Evolutionary conservation across 1,139 yeast species (phyloP).

Genomic region (Geotrichum histeridarum): DNA sequence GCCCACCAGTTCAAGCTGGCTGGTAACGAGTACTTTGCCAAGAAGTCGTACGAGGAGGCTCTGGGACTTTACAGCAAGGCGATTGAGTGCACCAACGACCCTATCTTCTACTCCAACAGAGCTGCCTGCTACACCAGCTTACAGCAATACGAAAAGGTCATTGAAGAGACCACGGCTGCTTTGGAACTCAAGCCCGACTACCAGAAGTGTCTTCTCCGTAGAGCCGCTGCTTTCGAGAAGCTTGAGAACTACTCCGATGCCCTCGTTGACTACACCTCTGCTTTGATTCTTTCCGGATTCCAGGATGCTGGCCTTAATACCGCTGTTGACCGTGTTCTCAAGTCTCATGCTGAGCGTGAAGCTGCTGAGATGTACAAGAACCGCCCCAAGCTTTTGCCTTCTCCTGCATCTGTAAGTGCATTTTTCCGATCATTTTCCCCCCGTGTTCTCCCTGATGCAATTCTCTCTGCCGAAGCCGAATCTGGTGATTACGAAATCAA

Average conservation of each 20-base stretch:
- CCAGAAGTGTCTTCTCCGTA: constrained; percentile 75
- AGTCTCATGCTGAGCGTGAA: constrained; percentile 28
- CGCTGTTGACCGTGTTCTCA: constrained; percentile 81
- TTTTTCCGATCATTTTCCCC: constrained; percentile 71
- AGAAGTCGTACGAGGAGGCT: constrained; percentile 57
- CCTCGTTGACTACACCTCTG: constrained; percentile 84
- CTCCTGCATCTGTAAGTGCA: constrained; percentile 78
- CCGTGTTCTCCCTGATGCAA: constrained; percentile 35
- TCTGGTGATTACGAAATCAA: constrained; percentile 60
- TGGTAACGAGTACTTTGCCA: constrained; percentile 77
- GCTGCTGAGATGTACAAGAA: constrained; percentile 56
- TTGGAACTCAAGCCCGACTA: constrained; percentile 82
- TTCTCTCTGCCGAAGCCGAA: constrained; percentile 48
- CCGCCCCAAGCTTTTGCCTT: constrained; percentile 61
- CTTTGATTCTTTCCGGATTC: constrained; percentile 45
- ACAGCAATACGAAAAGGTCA: constrained; percentile 71
- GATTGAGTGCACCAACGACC: constrained; percentile 64
- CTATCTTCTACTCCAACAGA: constrained; percentile 87
- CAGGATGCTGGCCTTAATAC: constrained; percentile 72
- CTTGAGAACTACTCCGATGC: constrained; percentile 77
- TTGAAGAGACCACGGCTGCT: constrained; percentile 84
- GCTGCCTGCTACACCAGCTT: constrained; percentile 91
- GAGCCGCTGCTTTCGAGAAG: constrained; percentile 73
- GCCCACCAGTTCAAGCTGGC: constrained; percentile 79
- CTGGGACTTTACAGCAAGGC: constrained; percentile 76